These are phyloP conservation scores for Apiotrichum laibachii DNA, from an alignment of 1,284 basidiomycete species.

Conservation along the genomic window DNA sequence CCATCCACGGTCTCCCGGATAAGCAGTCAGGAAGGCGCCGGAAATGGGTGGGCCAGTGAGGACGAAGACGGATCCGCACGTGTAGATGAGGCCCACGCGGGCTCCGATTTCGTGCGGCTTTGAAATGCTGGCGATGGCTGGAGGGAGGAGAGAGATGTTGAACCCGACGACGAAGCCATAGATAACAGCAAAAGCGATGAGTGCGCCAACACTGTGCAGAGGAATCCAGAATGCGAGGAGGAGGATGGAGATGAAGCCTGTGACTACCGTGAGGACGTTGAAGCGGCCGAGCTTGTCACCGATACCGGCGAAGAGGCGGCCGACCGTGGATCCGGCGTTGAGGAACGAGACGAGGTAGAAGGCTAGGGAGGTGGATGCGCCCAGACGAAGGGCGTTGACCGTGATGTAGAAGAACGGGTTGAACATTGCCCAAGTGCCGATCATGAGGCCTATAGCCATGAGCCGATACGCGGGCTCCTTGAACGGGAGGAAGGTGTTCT, in stretches of 20 bases:
- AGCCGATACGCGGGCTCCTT: constrained; percentile 24
- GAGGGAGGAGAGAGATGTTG: constrained; percentile 31
- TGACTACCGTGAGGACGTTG: constrained; percentile 40
- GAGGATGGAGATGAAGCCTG: constrained; percentile 17
- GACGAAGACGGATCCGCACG: constrained; percentile 30
- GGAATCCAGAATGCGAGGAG: constrained; percentile 30
- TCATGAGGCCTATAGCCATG: constrained; percentile 29
- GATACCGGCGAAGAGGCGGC: constrained; percentile 17
- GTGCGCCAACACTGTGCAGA: constrained; percentile 22
- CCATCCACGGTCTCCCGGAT: constrained; percentile 9
- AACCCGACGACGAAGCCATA: constrained; percentile 41
- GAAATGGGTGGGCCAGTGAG: constrained; percentile 45
- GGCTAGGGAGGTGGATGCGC: constrained; percentile 30
- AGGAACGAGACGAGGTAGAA: constrained; percentile 36
- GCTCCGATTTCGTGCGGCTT: constrained; percentile 29
- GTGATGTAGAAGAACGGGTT: constrained; percentile 40
- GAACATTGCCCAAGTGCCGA: constrained; percentile 31
- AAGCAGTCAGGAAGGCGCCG: constrained; percentile 38
- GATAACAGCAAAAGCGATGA: constrained; percentile 42
- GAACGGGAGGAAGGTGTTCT: constrained; percentile 24
- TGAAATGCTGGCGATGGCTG: constrained; percentile 28
- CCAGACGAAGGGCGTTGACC: constrained; percentile 34
- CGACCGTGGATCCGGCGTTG: constrained; percentile 37
- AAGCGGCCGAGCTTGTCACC: constrained; percentile 20
- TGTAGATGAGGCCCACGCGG: constrained; percentile 31